These are phyloP conservation scores for Podaxis sp. DNA, from an alignment of 768 basidiomycete genomes.

Conservation along the genomic window DNA sequence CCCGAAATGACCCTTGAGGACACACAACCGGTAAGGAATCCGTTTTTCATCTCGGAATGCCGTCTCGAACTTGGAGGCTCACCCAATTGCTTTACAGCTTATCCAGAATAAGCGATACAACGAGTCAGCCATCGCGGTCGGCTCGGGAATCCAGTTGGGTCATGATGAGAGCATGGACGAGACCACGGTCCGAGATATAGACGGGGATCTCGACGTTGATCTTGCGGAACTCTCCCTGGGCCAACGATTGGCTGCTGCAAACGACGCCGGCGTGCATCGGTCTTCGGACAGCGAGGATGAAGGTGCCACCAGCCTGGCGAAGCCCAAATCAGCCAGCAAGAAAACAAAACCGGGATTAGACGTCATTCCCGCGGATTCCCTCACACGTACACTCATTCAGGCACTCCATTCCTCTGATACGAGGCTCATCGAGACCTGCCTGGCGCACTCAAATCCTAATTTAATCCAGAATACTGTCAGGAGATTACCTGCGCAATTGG, in stretches of 20 bases:
- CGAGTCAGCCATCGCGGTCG: constrained; percentile 63
- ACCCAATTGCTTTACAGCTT: constrained; percentile 29
- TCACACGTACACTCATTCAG: constrained; percentile 93
- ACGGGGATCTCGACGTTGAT: constrained; percentile 77
- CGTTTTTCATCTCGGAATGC: not conserved
- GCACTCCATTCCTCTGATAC: constrained; percentile 95
- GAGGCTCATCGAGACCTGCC: constrained; percentile 81
- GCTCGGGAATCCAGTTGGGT: constrained; percentile 66
- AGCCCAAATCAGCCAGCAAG: constrained; percentile 32
- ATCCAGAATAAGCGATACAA: constrained; percentile 64
- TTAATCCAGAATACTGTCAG: constrained; percentile 87
- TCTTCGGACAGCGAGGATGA: constrained; percentile 51
- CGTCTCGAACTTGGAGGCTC: not conserved
- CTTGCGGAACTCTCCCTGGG: constrained; percentile 91
- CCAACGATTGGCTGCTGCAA: constrained; percentile 79
- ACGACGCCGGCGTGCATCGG: constrained; percentile 45
- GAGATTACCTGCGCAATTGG: constrained; percentile 82
- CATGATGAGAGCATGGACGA: constrained; percentile 59
- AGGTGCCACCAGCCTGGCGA: constrained; percentile 22
- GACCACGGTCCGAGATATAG: constrained; percentile 43
- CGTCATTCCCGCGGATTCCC: constrained; percentile 76
- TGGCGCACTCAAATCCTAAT: constrained; percentile 76
- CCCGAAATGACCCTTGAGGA: constrained; percentile 15
- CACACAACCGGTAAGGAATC: constrained; percentile 17
- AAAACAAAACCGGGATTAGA: constrained; percentile 32